phyloP scores from a whole-genome alignment of 2,329 filamentous ascomycete genomes.

The Aureobasidium sp. region DNA sequence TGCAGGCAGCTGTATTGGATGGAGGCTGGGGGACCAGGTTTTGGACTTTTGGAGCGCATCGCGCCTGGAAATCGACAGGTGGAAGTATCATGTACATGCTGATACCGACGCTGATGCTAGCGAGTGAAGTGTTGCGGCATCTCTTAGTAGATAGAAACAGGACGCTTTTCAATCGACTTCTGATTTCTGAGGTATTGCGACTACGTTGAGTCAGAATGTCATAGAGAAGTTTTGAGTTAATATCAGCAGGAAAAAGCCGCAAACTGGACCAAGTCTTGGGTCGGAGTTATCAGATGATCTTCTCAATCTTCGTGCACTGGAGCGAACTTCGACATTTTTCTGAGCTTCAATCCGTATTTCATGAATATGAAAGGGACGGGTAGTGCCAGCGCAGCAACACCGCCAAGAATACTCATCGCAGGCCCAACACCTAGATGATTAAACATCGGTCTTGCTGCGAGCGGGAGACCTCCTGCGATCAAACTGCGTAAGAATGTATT shows the following conservation, averaged over 20 bases:
- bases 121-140: neutral
- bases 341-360: constrained; percentile 31
- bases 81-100: neutral
- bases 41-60: neutral
- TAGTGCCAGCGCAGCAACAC: constrained; percentile 29
- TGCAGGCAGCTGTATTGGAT: neutral
- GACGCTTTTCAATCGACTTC: neutral
- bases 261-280: neutral
- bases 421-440: constrained; percentile 33
- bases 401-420: constrained; percentile 33
- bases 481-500: constrained; percentile 41
- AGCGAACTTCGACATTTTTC: constrained; percentile 37
- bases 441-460: constrained; percentile 33
- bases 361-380: constrained; percentile 40
- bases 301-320: constrained; percentile 9
- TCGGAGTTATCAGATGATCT: neutral
- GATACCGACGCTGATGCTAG: neutral
- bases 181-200: neutral
- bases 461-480: constrained; percentile 31
- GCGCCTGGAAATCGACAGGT: neutral
- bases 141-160: too few relatives aligned
- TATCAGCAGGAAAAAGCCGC: neutral
- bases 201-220: neutral
- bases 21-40: neutral
- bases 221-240: neutral